A percentile compares a stretch with the other conserved stretches of the same genome.
phyloP scores from a whole-genome alignment of 371 early-diverging fungal species.

The Circinella umbellata region DNA sequence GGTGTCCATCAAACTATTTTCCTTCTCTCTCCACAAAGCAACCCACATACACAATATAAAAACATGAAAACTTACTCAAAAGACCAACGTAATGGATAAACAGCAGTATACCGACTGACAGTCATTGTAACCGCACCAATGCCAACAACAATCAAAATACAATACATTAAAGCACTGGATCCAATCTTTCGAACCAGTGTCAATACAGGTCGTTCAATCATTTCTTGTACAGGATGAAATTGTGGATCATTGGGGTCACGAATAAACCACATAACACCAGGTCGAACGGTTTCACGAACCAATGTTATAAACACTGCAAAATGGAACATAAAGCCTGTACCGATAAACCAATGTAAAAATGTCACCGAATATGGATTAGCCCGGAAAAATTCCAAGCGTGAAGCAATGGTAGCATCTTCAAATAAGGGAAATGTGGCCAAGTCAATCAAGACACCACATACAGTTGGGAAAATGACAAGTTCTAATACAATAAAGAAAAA shows the following conservation, averaged over 20 bases:
- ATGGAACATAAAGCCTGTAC: constrained; percentile 92
- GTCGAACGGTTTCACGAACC: constrained; percentile 83
- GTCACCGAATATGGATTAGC: constrained; percentile 72
- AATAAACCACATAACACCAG: constrained; percentile 96
- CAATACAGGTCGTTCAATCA: constrained; percentile 77
- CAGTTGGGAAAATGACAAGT: constrained; percentile 83
- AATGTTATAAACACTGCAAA: constrained; percentile 85
- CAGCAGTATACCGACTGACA: constrained; percentile 39
- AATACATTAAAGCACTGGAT: constrained; percentile 81
- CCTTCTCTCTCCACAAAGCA: neutral
- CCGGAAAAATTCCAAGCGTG: constrained; percentile 64
- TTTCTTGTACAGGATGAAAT: constrained; percentile 91
- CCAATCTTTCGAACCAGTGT: constrained; percentile 81
- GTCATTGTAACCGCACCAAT: constrained; percentile 66
- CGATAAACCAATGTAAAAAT: constrained; percentile 90
- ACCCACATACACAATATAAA: neutral
- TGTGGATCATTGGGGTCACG: constrained; percentile 95
- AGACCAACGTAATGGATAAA: constrained; percentile 57
- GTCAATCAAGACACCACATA: constrained; percentile 87
- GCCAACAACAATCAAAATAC: constrained; percentile 69
- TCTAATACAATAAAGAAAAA: constrained; percentile 86
- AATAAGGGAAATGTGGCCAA: constrained; percentile 84
- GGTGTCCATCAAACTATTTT: neutral
- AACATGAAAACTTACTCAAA: constrained; percentile 44
- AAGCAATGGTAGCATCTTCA: constrained; percentile 58